Base-by-base conservation (phyloP, 164 flowering plant genomes). In the Santalum album region DNA sequence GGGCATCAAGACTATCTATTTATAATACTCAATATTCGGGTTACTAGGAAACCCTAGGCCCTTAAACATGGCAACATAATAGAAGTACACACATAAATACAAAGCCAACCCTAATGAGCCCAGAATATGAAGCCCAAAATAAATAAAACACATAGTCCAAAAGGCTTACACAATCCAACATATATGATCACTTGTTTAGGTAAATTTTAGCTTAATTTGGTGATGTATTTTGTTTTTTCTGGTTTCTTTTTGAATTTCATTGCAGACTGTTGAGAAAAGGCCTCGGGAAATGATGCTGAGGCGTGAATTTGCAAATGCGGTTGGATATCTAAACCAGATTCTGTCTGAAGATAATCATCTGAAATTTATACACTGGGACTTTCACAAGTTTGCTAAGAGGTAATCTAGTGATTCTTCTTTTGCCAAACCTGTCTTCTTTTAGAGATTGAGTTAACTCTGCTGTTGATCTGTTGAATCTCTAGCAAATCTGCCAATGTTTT, bases 241-340 rank as follows among this genome's bases (percentile, higher is more conserved):
- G 19, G 21, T 9, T 12, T 14, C 9, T 20, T 2, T 10, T 45
- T 25, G 25, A 25, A 48, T 59, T 43, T 55, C 3, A 35, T 44
- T 75, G 68, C 79, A 92, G 97, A 92, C 96, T 48, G 86, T 92
- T 61, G 99, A 92, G 73, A 89, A 92, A 77, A 79, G 99, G 70
- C 99, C 99, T 25, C 69, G 99, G 56, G 99, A 92, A 73, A 92
- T 92, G 99, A 89, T 92, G 94, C 76, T 92, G 21, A 71, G 97
- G 51, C 94, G 97, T 61, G 97, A 89, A 69, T 92, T 89, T 76
- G 82, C 96, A 20, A 81, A 72, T 78, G 99, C 99, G 26, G 91
- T 92, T 69, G 97, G 95, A 25, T 89, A 89, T 68, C 74, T 92
- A 51, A 92, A 92, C 65, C 84, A 86, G 68, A 75, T 83, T 60